Conservation (phyloP, 139 green algal species). For the Closterium sp. region DNA sequence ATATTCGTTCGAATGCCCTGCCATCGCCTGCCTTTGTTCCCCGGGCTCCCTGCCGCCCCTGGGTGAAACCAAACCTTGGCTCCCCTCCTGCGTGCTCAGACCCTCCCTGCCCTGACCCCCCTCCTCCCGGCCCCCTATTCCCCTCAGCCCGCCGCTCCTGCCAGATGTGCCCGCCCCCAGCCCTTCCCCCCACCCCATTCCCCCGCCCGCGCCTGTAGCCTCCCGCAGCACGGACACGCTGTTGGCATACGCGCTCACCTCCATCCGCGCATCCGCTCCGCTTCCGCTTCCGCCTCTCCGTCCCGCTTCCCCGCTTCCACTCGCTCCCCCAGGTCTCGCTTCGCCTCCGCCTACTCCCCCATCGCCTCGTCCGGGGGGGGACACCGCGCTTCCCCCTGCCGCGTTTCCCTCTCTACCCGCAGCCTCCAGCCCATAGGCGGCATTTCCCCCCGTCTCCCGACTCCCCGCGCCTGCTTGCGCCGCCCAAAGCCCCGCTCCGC, state of each 20-base stretch:
- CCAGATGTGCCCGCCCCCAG: neutral
- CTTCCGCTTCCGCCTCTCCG: neutral
- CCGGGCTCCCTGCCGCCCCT: neutral
- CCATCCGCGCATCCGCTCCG: neutral
- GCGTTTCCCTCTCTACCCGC: neutral
- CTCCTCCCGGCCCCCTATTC: neutral
- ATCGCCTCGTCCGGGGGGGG: neutral
- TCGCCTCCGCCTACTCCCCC: neutral
- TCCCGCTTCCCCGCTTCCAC: neutral
- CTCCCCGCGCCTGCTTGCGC: neutral
- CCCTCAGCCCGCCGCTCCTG: neutral
- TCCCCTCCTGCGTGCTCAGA: neutral
- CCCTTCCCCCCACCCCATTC: neutral
- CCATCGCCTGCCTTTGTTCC: neutral
- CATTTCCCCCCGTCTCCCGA: neutral
- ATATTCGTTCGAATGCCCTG: neutral
- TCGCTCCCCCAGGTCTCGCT: neutral
- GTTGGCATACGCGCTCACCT: neutral
- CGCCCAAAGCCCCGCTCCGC: neutral
- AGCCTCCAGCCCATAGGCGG: neutral
- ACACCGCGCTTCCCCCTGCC: neutral
- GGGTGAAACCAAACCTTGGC: neutral
- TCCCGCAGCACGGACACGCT: neutral
- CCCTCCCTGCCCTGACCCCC: neutral
- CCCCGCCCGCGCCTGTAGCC: neutral